Percentiles rank a stretch among this genome's conserved stretches.
Conservation (phyloP, 1,139 yeast genomes). For the Candida frijolesensis region DNA sequence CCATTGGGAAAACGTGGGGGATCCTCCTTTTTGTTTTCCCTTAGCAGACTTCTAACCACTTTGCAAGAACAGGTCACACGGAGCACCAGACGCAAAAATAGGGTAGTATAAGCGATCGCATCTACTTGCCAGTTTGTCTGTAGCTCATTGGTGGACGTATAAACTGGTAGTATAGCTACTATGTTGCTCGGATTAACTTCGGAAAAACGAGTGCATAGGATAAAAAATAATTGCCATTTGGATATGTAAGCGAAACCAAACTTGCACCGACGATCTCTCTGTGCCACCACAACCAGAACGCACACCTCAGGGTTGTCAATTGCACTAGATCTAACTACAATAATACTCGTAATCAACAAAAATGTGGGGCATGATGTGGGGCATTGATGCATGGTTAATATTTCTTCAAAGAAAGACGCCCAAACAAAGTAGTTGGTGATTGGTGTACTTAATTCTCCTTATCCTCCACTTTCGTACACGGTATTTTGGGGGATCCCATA, state of each 20-base stretch:
- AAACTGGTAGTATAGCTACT: background rate
- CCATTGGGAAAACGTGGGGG: conserved; percentile 5
- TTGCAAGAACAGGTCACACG: background rate
- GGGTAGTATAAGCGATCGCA: too few species aligned
- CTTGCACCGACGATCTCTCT: too few species aligned
- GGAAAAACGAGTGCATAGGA: background rate
- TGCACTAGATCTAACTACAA: too few species aligned
- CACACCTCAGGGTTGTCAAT: too few species aligned
- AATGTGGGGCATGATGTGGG: conserved; percentile 4
- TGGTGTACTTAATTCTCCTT: background rate
- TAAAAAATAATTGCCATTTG: background rate
- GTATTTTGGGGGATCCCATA: conserved; percentile 1
- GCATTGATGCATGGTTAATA: background rate
- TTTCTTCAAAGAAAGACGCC: background rate
- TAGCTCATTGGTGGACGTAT: too few species aligned
- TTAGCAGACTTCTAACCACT: background rate
- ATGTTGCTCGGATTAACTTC: background rate
- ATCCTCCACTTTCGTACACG: background rate
- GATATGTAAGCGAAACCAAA: too few species aligned
- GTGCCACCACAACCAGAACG: too few species aligned
- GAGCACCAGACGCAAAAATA: background rate
- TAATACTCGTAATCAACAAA: background rate
- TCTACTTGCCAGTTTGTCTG: too few species aligned
- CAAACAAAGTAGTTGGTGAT: background rate
- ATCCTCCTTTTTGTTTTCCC: background rate